A percentile compares a stretch with the other conserved stretches of the same genome.
These are phyloP conservation scores for Omphalotus olearius DNA, from an alignment of 1,284 basidiomycete species.

Conservation along the genomic window DNA sequence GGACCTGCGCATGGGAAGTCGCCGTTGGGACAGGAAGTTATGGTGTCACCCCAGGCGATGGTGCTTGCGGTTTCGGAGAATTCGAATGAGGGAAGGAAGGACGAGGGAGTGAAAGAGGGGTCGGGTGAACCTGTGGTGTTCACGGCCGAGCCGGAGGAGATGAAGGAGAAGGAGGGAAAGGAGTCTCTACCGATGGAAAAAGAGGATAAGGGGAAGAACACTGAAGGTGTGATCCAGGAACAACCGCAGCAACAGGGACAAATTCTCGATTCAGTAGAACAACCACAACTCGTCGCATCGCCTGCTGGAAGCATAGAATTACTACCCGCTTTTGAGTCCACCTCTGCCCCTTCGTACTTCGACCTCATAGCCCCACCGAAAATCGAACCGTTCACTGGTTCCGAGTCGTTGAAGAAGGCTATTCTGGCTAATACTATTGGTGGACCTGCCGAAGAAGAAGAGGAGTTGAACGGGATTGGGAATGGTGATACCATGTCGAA, in stretches of 20 bases:
- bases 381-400: background rate
- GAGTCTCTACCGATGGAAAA: background rate
- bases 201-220: background rate
- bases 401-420: background rate
- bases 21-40: background rate
- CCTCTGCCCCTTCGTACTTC: slow-evolving; percentile 3
- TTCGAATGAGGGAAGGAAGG: background rate
- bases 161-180: background rate
- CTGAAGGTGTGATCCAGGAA: background rate
- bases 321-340: background rate
- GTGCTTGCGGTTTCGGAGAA: background rate
- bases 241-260: background rate
- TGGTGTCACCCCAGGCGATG: background rate
- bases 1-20: background rate
- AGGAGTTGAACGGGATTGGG: background rate
- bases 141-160: slow-evolving; percentile 13
- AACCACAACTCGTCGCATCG: background rate
- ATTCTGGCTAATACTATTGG: slow-evolving; percentile 9
- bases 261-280: background rate
- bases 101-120: background rate
- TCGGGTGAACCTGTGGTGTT: slow-evolving; percentile 3
- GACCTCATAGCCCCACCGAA: slow-evolving; percentile 1
- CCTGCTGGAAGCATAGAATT: background rate
- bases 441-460: background rate
- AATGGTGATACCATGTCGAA: background rate